phyloP scores from a whole-genome alignment of 257 asterid genomes.

The Ilex asprella region DNA sequence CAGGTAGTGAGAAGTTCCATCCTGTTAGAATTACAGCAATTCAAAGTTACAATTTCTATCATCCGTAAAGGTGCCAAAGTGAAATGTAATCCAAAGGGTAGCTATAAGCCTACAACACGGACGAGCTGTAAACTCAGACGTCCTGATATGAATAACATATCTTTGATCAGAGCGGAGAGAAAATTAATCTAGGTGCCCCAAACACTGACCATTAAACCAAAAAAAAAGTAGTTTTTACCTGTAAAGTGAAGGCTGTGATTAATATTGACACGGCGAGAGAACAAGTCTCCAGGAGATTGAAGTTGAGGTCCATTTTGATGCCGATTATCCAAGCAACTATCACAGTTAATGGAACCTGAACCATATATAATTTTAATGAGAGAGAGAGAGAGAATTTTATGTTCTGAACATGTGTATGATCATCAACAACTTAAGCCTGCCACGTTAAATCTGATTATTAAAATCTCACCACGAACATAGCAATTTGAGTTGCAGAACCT shows the following conservation, averaged over 20 bases:
- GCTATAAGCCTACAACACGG: too few species aligned
- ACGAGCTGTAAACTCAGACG: too few species aligned
- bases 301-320: constrained; percentile 57
- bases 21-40: constrained; percentile 30
- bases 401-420: background rate
- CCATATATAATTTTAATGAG: background rate
- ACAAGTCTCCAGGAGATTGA: constrained; percentile 53
- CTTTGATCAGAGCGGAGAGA: background rate
- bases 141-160: background rate
- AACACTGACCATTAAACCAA: too few species aligned
- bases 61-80: background rate
- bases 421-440: background rate
- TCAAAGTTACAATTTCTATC: background rate
- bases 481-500: constrained; percentile 43
- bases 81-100: too few species aligned
- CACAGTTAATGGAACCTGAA: constrained; percentile 60
- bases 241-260: constrained; percentile 61
- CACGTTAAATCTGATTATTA: background rate
- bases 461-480: constrained; percentile 67
- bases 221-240: constrained; percentile 26
- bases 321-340: constrained; percentile 68
- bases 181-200: too few species aligned
- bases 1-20: constrained; percentile 86
- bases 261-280: constrained; percentile 64
- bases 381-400: background rate